These are phyloP conservation scores for Aspergillus quadricinctus DNA, from an alignment of 2,329 filamentous ascomycete species.

Conservation along the genomic window DNA sequence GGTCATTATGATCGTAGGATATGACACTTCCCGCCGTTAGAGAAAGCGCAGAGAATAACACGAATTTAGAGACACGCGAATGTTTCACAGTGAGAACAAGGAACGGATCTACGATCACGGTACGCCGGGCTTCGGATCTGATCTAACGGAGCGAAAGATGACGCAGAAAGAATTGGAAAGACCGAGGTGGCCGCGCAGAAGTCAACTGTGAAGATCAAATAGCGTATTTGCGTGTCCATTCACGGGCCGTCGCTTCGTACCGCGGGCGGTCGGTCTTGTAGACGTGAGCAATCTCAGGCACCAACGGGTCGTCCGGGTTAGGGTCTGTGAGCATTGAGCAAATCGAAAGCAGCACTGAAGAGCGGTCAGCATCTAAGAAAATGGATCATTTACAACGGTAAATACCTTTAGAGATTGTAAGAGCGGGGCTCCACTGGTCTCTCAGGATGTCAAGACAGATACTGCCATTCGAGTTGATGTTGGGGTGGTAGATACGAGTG, in stretches of 20 bases:
- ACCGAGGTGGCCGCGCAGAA: slow-evolving; percentile 20
- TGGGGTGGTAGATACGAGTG: slow-evolving; percentile 98
- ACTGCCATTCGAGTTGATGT: slow-evolving; percentile 99
- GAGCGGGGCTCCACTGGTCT: slow-evolving; percentile 97
- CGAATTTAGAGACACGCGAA: slow-evolving; percentile 16
- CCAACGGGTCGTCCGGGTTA: slow-evolving; percentile 97
- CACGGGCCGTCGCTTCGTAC: slow-evolving; percentile 93
- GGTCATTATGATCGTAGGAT: slow-evolving; percentile 38
- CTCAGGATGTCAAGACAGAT: slow-evolving; percentile 98
- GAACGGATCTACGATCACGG: slow-evolving; percentile 36
- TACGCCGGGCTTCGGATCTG: slow-evolving; percentile 37
- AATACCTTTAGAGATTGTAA: slow-evolving; percentile 97
- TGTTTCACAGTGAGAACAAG: slow-evolving; percentile 20
- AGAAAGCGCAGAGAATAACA: slow-evolving; percentile 6
- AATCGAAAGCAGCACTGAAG: slow-evolving; percentile 86
- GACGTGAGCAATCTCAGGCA: slow-evolving; percentile 97
- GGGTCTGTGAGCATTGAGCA: slow-evolving; percentile 99
- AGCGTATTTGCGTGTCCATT: slow-evolving; percentile 99
- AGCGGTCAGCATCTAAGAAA: not conserved
- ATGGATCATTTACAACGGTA: not conserved
- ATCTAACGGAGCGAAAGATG: slow-evolving; percentile 29
- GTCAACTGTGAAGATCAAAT: slow-evolving; percentile 57
- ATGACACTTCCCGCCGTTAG: slow-evolving; percentile 31
- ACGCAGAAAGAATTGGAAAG: slow-evolving; percentile 24
- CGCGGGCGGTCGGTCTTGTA: slow-evolving; percentile 98